A percentile compares a stretch with the other conserved stretches of the same genome.
phyloP scores from a whole-genome alignment of 2,329 filamentous ascomycete species.

The Aspergillus sp. region DNA sequence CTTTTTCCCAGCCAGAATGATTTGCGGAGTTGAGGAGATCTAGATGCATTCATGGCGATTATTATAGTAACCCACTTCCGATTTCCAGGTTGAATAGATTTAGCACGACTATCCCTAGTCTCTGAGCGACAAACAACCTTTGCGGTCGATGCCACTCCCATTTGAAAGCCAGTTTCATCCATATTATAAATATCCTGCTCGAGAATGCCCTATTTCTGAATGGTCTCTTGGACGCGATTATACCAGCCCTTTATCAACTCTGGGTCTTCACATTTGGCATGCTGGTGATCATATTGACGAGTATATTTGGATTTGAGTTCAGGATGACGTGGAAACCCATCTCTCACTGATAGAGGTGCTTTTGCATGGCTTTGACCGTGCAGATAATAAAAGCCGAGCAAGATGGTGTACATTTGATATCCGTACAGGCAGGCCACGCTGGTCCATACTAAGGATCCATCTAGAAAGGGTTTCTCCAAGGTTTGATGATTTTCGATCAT shows the following conservation, averaged over 20 bases:
- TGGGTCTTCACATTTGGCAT: neutral
- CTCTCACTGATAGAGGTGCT: neutral
- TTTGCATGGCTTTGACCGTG: neutral
- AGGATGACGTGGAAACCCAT: neutral
- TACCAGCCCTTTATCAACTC: neutral
- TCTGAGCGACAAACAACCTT: too few species aligned
- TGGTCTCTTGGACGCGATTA: neutral
- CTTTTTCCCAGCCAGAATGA: neutral
- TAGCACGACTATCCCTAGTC: too few species aligned
- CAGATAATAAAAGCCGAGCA: neutral
- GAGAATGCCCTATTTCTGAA: neutral
- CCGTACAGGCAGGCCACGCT: neutral
- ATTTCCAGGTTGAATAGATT: too few species aligned
- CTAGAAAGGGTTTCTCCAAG: neutral
- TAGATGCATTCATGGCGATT: too few species aligned
- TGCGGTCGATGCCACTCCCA: too few species aligned
- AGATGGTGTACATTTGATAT: neutral
- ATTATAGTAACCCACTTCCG: too few species aligned
- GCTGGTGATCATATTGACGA: neutral
- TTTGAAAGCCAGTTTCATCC: too few species aligned
- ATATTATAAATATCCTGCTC: neutral
- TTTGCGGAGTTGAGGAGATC: too few species aligned
- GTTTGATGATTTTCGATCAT: neutral
- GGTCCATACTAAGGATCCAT: neutral
- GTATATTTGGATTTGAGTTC: constrained; percentile 1